These are phyloP conservation scores for Petunia hybrid DNA, from an alignment of 305 asterid genomes.

Conservation along the genomic window DNA sequence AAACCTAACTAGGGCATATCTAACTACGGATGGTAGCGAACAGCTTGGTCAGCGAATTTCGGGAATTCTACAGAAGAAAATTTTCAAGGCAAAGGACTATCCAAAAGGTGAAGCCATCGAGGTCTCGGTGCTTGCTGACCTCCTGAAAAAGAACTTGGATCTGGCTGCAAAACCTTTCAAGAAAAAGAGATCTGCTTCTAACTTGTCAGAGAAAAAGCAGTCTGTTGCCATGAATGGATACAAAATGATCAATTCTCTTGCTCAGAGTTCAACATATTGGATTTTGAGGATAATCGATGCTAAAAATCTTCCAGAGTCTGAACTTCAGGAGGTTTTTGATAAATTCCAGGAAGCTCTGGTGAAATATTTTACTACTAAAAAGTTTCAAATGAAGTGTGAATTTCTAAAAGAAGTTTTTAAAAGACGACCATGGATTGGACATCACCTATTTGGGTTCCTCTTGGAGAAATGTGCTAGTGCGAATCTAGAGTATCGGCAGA, in stretches of 20 bases:
- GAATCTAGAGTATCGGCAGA: conserved; percentile 76
- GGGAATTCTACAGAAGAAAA: conserved; percentile 92
- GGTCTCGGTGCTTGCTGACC: conserved; percentile 67
- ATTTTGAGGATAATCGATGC: conserved; percentile 80
- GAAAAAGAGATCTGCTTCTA: conserved; percentile 73
- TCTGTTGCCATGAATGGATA: conserved; percentile 78
- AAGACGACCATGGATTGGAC: conserved; percentile 89
- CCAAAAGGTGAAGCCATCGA: conserved; percentile 81
- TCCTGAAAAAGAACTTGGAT: conserved; percentile 80
- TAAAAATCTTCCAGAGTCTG: conserved; percentile 60
- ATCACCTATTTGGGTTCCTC: conserved; percentile 66
- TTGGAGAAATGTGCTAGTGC: conserved; percentile 86
- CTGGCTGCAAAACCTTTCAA: conserved; percentile 94
- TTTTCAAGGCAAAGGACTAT: conserved; percentile 87
- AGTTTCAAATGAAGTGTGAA: conserved; percentile 79
- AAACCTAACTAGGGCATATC: conserved; percentile 81
- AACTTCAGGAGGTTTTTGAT: conserved; percentile 63
- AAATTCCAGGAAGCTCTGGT: conserved; percentile 60
- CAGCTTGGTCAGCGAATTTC: conserved; percentile 96
- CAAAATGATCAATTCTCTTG: conserved; percentile 80
- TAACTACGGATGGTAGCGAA: conserved; percentile 90
- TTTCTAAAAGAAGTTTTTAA: conserved; percentile 77
- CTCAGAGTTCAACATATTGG: conserved; percentile 88
- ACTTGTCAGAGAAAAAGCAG: conserved; percentile 78
- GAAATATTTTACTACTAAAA: conserved; percentile 82